Evolutionary conservation across 768 basidiomycete genomes (phyloP).

Genomic region (Termitomyces sp.): DNA sequence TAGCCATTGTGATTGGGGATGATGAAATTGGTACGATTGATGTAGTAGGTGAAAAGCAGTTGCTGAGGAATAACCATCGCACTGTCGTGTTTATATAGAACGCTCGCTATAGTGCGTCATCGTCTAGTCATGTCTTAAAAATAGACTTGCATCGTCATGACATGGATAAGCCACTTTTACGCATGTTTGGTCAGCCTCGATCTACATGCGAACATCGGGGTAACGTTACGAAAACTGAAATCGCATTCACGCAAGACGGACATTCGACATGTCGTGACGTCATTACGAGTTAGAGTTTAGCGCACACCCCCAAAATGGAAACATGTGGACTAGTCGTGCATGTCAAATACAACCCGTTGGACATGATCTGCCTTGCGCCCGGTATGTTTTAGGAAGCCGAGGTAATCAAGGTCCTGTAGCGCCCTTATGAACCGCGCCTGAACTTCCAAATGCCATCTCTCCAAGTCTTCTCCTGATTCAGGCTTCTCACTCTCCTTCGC

Average conservation of each 20-base stretch:
- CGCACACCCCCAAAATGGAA: background rate
- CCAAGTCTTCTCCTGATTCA: constrained; percentile 30
- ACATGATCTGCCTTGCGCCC: constrained; percentile 77
- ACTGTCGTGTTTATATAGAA: background rate
- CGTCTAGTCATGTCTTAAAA: background rate
- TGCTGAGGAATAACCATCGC: background rate
- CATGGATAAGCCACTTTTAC: background rate
- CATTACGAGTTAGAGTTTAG: background rate
- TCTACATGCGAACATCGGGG: too few species aligned
- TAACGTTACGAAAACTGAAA: too few species aligned
- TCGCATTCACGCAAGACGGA: too few species aligned
- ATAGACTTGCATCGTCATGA: background rate
- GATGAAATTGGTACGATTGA: background rate
- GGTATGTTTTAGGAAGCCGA: constrained; percentile 79
- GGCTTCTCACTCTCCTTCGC: constrained; percentile 21
- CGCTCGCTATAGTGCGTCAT: background rate
- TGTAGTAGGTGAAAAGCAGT: too few species aligned
- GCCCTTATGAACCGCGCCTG: constrained; percentile 79
- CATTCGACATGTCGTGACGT: background rate
- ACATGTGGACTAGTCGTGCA: constrained; percentile 21
- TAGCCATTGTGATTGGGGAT: background rate
- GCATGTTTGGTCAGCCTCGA: background rate
- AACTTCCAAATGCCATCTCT: constrained; percentile 50
- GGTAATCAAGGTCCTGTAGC: constrained; percentile 75
- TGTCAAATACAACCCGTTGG: constrained; percentile 59